These are phyloP conservation scores for Polyporus arcularius DNA, from an alignment of 768 basidiomycete species.

Conservation along the genomic window DNA sequence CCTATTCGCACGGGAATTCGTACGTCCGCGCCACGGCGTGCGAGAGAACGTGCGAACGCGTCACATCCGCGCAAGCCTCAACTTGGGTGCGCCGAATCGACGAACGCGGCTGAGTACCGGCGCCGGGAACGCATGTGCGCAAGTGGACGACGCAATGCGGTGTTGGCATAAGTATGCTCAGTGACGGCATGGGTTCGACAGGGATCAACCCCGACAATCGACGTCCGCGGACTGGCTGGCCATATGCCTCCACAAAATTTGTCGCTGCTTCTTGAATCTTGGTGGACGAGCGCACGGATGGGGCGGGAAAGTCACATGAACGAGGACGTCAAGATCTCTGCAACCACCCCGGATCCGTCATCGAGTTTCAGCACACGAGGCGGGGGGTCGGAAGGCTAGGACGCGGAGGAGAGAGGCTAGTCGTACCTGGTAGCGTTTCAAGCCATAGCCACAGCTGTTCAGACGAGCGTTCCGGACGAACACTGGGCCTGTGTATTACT, in stretches of 20 bases:
- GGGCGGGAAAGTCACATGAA: not conserved
- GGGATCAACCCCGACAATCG: too few relatives aligned
- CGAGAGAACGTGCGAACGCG: not conserved
- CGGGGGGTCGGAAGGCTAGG: too few relatives aligned
- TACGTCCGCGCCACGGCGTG: not conserved
- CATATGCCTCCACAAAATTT: not conserved
- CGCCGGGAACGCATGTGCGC: too few relatives aligned
- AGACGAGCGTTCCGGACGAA: too few relatives aligned
- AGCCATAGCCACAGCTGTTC: too few relatives aligned
- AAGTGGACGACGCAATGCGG: constrained; percentile 7
- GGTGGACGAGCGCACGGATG: not conserved
- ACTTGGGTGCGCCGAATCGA: not conserved
- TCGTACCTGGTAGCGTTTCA: too few relatives aligned
- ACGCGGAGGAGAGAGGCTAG: too few relatives aligned
- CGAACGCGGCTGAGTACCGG: too few relatives aligned
- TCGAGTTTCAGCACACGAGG: too few relatives aligned
- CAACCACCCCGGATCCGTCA: too few relatives aligned
- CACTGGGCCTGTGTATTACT: too few relatives aligned
- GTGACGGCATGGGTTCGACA: not conserved
- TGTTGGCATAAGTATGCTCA: not conserved
- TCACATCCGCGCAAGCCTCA: not conserved
- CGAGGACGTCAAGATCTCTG: not conserved
- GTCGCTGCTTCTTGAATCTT: not conserved
- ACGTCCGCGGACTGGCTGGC: not conserved
- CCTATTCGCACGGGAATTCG: not conserved